Evolutionary conservation across 148 eudicot species (phyloP).

Genomic region (Chenopodium suecicum): DNA sequence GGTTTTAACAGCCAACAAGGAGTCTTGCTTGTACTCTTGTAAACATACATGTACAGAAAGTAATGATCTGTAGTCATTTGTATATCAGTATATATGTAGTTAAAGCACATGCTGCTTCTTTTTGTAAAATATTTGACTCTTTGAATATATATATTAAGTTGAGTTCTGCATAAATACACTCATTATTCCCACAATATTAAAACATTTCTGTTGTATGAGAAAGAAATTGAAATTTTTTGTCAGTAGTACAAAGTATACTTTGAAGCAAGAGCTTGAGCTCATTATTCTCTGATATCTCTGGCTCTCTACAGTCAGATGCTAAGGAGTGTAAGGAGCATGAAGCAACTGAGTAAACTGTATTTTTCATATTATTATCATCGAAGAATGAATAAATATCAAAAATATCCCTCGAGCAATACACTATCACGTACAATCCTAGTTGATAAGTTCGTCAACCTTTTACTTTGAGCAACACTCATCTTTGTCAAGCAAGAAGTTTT

Average conservation of each 20-base stretch:
- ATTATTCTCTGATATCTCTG: background rate
- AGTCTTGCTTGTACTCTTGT: background rate
- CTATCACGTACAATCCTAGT: constrained; percentile 42
- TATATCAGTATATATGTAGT: constrained; percentile 28
- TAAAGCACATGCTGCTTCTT: constrained; percentile 2
- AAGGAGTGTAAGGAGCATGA: background rate
- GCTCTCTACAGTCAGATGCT: background rate
- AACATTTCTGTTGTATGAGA: background rate
- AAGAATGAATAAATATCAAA: constrained; percentile 26
- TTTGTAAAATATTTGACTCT: constrained; percentile 9
- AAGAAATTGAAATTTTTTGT: background rate
- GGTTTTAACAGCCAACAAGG: background rate
- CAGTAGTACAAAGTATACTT: background rate
- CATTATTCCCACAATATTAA: background rate
- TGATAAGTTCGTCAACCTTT: constrained; percentile 45
- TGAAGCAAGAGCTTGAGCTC: background rate
- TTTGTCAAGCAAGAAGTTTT: constrained; percentile 31
- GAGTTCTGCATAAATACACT: background rate
- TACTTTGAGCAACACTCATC: constrained; percentile 26
- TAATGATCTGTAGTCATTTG: constrained; percentile 13
- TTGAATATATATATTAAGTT: background rate
- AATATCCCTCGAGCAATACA: constrained; percentile 73
- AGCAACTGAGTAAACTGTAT: background rate
- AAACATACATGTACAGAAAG: constrained; percentile 20
- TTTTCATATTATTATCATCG: background rate